Evolutionary conservation across 441 rosid species (phyloP), one percentile per base, ranked within the genome.

Genomic region (Euphorbia celastroides): DNA sequence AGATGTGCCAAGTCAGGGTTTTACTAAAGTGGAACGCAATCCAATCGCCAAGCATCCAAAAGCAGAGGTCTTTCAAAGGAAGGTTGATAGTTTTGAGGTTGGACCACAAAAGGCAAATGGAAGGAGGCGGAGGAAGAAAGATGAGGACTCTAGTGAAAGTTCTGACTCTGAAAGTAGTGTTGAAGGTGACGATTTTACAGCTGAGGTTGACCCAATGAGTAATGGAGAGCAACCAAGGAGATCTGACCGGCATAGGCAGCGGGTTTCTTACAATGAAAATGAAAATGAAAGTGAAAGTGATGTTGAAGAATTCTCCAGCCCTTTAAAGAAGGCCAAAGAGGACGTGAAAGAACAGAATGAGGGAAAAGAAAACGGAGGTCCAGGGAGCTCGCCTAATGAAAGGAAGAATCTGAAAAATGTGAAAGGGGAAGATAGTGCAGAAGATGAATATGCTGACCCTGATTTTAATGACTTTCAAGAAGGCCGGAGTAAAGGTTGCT

Each of bases 241-340:
- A 82, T 94, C 99, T 65, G 82, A 74, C 56, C 81, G 99, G 71
- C 79, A 57, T 65, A 94, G 79, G 81, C 96, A 78, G 68, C 71
- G 78, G 42, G 88, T 92, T 72, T 84, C 93, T 16, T 94, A 89
- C 34, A 80, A 79, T 41, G 99, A 92, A 78, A 92, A 80, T 73
- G 14, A 71, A 69, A 88, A n/a, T n/a, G n/a, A n/a, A n/a, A n/a
- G n/a, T n/a, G n/a, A n/a, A n/a, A 88, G 86, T 68, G 96, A 88
- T 22, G 99, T 89, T 48, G 95, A 87, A 11, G 86, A 74, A 8
- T 66, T 66, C 19, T 62, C 54, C 32, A 74, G 56, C 46, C 67
- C 41, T 59, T 75, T 70, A 54, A 80, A 88, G 72, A 82, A n/a
- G n/a, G n/a, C n/a, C 70, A 54, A 80, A 88, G 72, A 82, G 65